Base-by-base conservation (phyloP, 73 alveolate species). In the Blepharisma stoltei region DNA sequence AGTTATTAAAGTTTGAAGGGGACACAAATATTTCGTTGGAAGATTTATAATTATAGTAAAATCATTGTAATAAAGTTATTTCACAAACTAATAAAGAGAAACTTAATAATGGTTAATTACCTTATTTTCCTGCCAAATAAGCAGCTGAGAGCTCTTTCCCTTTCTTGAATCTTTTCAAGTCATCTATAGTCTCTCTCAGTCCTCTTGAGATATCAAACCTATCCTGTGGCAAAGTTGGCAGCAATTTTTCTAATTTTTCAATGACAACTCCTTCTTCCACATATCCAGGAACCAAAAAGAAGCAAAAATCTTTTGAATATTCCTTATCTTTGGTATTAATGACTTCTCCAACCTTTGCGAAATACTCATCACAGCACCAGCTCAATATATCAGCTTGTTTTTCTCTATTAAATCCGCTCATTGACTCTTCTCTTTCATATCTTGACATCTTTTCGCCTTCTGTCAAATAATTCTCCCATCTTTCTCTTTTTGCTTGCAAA, bases 381-480 rank as follows among this genome's bases (percentile, higher is more conserved):
- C 45, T 25, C 37, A 60, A 9, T 20, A 60, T 25, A 14, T 60
- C 73, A 14, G 18, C 23, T 25, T 60, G 73, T 25, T 38, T 60
- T 60, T n/a, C 73, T 8, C 11, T 25, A 60, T 60, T 60, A 25
- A 60, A 60, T 38, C 73, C 73, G 23, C 4, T 2, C 73, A 60
- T 60, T 14, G 23, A 14, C 18, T 25, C 23, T 60, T 60, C 73
- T 25, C 73, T 14, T 60, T 73, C 77, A 9, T 50, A 55, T n/a
- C 80, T 48, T 6, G 82, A 52, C 20, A 81, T 76, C 43, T 75
- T 71, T 6, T 76, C 76, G 0, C 83, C 54, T 41, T 68, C 71
- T 53, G 55, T 55, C 6, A 80, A 48, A 32, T 78, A 54, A 50
- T 85, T 60, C 23, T 70, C 85, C 90, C 90, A 85, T 32, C 69